Evolutionary conservation across 495 filamentous ascomycete genomes (phyloP).

Genomic region (Massariosphaeria phaeospora): DNA sequence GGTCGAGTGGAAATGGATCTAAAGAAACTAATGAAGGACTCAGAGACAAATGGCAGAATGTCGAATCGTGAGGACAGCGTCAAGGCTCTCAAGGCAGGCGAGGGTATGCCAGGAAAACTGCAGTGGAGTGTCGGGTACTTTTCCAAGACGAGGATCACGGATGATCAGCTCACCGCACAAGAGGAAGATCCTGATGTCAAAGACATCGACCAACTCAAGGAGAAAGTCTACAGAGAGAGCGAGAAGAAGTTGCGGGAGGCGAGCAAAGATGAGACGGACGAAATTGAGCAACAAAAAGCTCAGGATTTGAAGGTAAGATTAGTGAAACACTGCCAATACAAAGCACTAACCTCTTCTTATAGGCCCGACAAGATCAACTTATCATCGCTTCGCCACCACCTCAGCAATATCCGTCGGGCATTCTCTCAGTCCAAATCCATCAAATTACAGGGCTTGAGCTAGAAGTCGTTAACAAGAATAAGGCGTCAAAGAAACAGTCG

Average conservation of each 20-base stretch:
- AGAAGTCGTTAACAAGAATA: conserved; percentile 48
- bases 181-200: conserved; percentile 50
- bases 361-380: conserved; percentile 44
- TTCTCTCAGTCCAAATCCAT: conserved; percentile 66
- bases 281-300: conserved; percentile 57
- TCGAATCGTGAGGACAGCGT: conserved; percentile 56
- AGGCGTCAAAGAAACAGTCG: conserved; percentile 42
- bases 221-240: conserved; percentile 48
- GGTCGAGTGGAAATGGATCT: conserved; percentile 63
- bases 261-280: conserved; percentile 48
- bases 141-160: conserved; percentile 55
- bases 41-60: conserved; percentile 51
- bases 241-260: conserved; percentile 60
- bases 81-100: conserved; percentile 53
- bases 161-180: conserved; percentile 51
- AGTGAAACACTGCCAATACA: background rate
- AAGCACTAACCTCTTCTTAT: background rate
- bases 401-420: conserved; percentile 53
- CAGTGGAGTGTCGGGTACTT: conserved; percentile 69
- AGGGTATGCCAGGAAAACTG: conserved; percentile 64
- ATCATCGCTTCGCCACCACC: conserved; percentile 57
- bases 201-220: conserved; percentile 49
- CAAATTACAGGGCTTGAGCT: conserved; percentile 66
- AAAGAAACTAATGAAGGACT: conserved; percentile 56
- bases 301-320: conserved; percentile 52